These are phyloP conservation scores for Colletotrichum higginsianum DNA, from an alignment of 2,329 filamentous ascomycete species.

Conservation along the genomic window DNA sequence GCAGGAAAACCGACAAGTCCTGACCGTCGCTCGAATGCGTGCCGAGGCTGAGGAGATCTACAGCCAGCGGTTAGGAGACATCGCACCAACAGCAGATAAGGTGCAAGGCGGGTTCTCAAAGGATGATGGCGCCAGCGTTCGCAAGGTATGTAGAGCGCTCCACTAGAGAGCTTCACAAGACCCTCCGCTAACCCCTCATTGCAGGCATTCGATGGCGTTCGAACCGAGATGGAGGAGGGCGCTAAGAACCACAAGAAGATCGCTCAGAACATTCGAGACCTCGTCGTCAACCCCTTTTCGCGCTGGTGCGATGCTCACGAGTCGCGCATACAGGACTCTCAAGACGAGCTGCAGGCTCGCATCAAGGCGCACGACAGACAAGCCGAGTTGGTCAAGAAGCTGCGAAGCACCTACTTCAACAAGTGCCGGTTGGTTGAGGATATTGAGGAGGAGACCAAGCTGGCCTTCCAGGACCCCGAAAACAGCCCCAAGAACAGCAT, in stretches of 20 bases:
- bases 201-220: conserved; percentile 94
- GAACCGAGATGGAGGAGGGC: conserved; percentile 92
- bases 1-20: conserved; percentile 92
- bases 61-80: conserved; percentile 83
- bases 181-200: conserved; percentile 42
- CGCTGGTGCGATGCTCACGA: conserved; percentile 98
- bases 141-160: conserved; percentile 69
- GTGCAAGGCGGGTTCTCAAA: conserved; percentile 86
- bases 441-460: conserved; percentile 97
- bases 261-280: conserved; percentile 93
- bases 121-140: conserved; percentile 95
- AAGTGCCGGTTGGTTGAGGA: conserved; percentile 98
- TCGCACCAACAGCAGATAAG: conserved; percentile 85
- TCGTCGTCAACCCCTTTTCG: conserved; percentile 94
- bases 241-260: conserved; percentile 94
- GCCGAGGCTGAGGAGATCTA: conserved; percentile 96
- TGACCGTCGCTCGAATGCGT: conserved; percentile 92
- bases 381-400: conserved; percentile 89
- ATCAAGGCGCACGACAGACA: conserved; percentile 96
- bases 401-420: conserved; percentile 97
- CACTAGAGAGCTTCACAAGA: conserved; percentile 12
- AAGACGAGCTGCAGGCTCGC: conserved; percentile 91
- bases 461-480: conserved; percentile 93
- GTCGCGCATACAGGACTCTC: conserved; percentile 89
- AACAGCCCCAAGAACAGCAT: conserved; percentile 77